Percentiles rank a stretch among this genome's conserved stretches.
phyloP scores from a whole-genome alignment of 148 eudicot species.

The Chenopodium album region DNA sequence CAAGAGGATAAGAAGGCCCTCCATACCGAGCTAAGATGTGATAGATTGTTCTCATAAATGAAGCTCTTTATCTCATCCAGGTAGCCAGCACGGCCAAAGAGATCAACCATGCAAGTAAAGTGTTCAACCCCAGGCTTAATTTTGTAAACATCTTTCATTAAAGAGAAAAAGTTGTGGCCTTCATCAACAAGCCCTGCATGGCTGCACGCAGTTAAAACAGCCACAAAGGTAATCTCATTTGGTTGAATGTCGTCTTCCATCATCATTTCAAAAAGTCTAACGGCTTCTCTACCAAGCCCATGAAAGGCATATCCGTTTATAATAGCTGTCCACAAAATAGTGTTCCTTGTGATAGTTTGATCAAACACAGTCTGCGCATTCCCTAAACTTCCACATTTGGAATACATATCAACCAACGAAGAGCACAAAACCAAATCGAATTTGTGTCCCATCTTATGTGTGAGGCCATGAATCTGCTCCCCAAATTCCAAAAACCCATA shows the following conservation, averaged over 20 bases:
- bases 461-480: constrained; percentile 58
- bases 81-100: constrained; percentile 74
- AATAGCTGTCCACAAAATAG: constrained; percentile 68
- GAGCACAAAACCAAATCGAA: constrained; percentile 54
- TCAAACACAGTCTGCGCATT: constrained; percentile 51
- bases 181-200: constrained; percentile 68
- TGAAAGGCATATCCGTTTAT: constrained; percentile 64
- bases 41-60: constrained; percentile 50
- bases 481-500: constrained; percentile 68
- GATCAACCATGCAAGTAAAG: constrained; percentile 81
- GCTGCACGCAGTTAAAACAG: constrained; percentile 68
- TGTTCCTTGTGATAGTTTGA: constrained; percentile 43
- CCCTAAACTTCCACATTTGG: constrained; percentile 72
- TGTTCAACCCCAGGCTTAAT: constrained; percentile 65
- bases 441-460: constrained; percentile 49
- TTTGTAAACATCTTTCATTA: constrained; percentile 60
- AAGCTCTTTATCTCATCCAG: constrained; percentile 59
- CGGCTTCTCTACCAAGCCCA: constrained; percentile 63
- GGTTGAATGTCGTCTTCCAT: constrained; percentile 52
- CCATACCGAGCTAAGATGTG: constrained; percentile 70
- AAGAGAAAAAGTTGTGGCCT: constrained; percentile 55
- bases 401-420: constrained; percentile 83
- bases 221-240: constrained; percentile 66
- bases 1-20: constrained; percentile 75
- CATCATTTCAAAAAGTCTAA: constrained; percentile 58